phyloP scores from a whole-genome alignment of 805 yeast species.

The Maudiozyma barnettii region DNA sequence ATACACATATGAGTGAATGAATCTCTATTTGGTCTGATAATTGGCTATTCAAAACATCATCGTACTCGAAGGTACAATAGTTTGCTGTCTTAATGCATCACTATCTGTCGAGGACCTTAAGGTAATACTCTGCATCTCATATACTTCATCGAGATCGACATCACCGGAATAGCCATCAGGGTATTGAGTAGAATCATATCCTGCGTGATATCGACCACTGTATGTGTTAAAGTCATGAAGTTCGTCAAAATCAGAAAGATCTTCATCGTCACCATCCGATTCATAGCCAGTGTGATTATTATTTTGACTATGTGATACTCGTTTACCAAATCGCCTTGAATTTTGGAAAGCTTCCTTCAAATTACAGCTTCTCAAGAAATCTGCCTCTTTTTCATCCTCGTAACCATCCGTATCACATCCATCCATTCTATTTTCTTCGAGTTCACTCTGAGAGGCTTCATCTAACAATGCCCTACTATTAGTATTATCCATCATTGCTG shows the following conservation, averaged over 20 bases:
- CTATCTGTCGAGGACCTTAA: conserved; percentile 13
- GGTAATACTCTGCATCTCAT: conserved; percentile 18
- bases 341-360: not conserved
- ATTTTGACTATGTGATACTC: not conserved
- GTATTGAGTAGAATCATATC: not conserved
- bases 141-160: conserved; percentile 8
- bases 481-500: not conserved
- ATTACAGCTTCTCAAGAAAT: conserved; percentile 1
- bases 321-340: not conserved
- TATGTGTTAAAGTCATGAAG: not conserved
- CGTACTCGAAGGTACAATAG: conserved; percentile 19
- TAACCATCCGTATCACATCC: not conserved
- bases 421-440: not conserved
- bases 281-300: not conserved
- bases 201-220: not conserved
- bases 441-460: not conserved
- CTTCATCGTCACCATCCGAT: not conserved
- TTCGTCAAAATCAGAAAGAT: not conserved
- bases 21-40: not conserved
- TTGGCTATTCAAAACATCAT: conserved; percentile 14
- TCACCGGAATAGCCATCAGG: not conserved
- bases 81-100: conserved; percentile 7
- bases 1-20: too few relatives aligned
- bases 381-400: not conserved
- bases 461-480: not conserved